A percentile compares a stretch with the other conserved stretches of the same genome.
Evolutionary conservation across 2,329 filamentous ascomycete genomes (phyloP).

Genomic region (Zasmidium cellare): DNA sequence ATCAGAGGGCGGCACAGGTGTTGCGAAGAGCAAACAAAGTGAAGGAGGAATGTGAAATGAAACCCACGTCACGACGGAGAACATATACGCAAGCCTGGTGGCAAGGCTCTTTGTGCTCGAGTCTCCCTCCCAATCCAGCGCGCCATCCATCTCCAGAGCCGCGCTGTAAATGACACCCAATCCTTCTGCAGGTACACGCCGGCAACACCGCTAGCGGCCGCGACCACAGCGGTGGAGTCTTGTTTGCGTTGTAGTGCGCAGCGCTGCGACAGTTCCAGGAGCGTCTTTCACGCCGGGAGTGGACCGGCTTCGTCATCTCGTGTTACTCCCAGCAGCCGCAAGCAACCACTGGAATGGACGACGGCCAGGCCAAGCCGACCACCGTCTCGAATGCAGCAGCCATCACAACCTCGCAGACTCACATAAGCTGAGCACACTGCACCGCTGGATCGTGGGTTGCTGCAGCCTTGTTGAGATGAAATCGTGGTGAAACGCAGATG

Average conservation of each 20-base stretch:
- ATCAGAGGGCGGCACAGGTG: not conserved
- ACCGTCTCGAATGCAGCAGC: not conserved
- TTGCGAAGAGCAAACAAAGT: not conserved
- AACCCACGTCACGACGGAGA: not conserved
- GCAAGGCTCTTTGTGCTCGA: conserved; percentile 1
- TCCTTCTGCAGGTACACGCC: conserved; percentile 1
- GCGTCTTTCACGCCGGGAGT: not conserved
- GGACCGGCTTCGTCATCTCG: conserved; percentile 1
- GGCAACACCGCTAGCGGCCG: not conserved
- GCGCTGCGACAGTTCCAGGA: not conserved
- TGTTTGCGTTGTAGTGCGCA: not conserved
- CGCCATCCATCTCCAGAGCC: not conserved
- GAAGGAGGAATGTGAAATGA: not conserved
- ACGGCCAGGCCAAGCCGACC: not conserved
- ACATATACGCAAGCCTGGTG: not conserved
- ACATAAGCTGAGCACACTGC: not conserved
- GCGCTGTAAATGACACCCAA: not conserved
- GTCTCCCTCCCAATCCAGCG: not conserved
- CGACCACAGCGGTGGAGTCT: not conserved
- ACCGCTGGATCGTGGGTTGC: not conserved
- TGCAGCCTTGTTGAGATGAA: conserved; percentile 6
- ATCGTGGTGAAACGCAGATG: conserved; percentile 6
- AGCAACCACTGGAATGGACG: not conserved
- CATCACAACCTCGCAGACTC: not conserved
- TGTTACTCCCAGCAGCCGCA: not conserved